Evolutionary conservation across 1,284 basidiomycete species (phyloP).

Genomic region (Vanrija sp.): DNA sequence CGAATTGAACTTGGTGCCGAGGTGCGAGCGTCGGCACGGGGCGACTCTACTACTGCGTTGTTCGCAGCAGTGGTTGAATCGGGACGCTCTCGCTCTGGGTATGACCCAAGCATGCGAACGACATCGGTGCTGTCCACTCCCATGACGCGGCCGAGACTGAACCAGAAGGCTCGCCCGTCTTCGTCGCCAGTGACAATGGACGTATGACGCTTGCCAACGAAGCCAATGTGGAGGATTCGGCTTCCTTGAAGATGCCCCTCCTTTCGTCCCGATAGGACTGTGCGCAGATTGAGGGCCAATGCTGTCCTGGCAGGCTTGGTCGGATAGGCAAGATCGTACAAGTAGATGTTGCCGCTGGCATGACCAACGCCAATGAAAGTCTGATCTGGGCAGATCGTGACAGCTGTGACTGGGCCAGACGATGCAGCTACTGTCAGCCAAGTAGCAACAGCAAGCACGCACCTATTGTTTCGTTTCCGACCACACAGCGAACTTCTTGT

Average conservation of each 20-base stretch:
- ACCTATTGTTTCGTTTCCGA: conserved; percentile 67
- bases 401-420: conserved; percentile 78
- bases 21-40: conserved; percentile 5
- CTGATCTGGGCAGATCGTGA: conserved; percentile 89
- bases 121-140: conserved; percentile 95
- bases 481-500: conserved; percentile 74
- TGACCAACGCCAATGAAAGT: conserved; percentile 91
- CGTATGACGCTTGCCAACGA: conserved; percentile 91
- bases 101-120: conserved; percentile 87
- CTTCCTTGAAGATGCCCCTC: conserved; percentile 90
- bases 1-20: conserved; percentile 16
- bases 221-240: conserved; percentile 79
- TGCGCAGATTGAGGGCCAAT: conserved; percentile 41
- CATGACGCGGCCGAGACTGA: conserved; percentile 88
- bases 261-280: conserved; percentile 70
- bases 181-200: conserved; percentile 91
- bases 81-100: conserved; percentile 58
- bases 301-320: conserved; percentile 46
- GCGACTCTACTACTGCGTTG: conserved; percentile 9
- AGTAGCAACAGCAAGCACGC: conserved; percentile 24
- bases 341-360: conserved; percentile 73
- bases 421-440: conserved; percentile 52
- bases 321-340: conserved; percentile 78
- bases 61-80: conserved; percentile 12
- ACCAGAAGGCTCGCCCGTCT: conserved; percentile 88